Base-by-base conservation (phyloP, 1,139 yeast genomes). In the Yamadazyma oceani region DNA sequence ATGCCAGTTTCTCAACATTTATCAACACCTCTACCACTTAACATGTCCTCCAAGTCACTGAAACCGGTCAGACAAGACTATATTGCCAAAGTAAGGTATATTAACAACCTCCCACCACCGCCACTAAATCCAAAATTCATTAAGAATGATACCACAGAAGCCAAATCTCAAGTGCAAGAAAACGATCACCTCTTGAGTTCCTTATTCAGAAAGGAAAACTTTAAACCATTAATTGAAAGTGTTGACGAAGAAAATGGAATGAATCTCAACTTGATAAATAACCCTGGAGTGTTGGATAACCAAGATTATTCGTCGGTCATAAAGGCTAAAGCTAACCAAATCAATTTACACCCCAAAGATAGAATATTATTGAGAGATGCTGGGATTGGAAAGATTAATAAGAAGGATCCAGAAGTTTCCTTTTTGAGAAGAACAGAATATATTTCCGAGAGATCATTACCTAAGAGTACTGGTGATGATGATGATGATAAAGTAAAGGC, bases 381-480 rank as follows among this genome's bases (percentile, higher is more conserved):
- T 24, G 79, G 75, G 13, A 65, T 73, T 37, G 73, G 69, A 22
- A 64, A 60, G 40, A 62, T 66, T 45, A 65, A 66, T 61, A 79
- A 69, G 56, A 73, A 77, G 32, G 80, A 64, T 56, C 82, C 71
- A 44, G 79, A 69, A 43, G 97, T 90, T 17, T 78, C 95, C 14
- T 90, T 90, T 65, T 74, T 90, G 57, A 82, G 97, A 66, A 81
- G 97, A 66, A 90, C 97, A 0, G 97, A 92, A 60, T 92, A 92
- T 59, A 85, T 88, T 44, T 74, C 89, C 11, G 79, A 68, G 46
- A 62, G 60, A 37, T 62, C 60, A 32, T 38, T 53, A 17, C 53
- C 62, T 5, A 57, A 55, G 39, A 26, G 43, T 9, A 15, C 32
- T 11, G 37, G 52, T 16, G 39, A 42, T 9, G 43, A 40, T 14